Evolutionary conservation across 345 rosid genomes (phyloP).

Genomic region (Bretschneidera sinensis): DNA sequence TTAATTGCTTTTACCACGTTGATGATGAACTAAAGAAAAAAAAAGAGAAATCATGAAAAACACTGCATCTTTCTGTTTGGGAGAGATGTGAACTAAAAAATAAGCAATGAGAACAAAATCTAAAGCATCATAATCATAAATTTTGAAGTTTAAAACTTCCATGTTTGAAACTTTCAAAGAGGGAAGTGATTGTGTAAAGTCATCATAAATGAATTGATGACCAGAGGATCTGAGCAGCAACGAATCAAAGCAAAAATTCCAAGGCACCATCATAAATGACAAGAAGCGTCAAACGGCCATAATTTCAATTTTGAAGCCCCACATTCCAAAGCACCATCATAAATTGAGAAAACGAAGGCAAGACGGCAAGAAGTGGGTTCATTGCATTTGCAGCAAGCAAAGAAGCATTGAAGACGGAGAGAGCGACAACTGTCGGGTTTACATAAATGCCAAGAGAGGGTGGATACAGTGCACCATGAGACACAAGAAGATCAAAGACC

Average conservation of each 20-base stretch:
- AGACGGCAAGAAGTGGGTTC: too few relatives aligned
- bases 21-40: too few relatives aligned
- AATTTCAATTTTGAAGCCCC: too few relatives aligned
- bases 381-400: constrained; percentile 13
- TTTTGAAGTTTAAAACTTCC: neutral
- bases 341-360: too few relatives aligned
- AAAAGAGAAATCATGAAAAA: too few relatives aligned
- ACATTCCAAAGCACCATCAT: too few relatives aligned
- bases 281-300: constrained; percentile 2
- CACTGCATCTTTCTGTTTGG: too few relatives aligned
- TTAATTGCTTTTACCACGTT: too few relatives aligned
- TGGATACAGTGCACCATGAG: constrained; percentile 19
- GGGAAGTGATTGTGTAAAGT: constrained; percentile 1
- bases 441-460: constrained; percentile 3
- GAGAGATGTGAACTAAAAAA: too few relatives aligned
- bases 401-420: constrained; percentile 18
- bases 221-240: constrained; percentile 6
- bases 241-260: constrained; percentile 14
- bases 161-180: too few relatives aligned
- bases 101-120: neutral
- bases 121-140: constrained; percentile 2
- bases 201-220: constrained; percentile 13
- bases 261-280: constrained; percentile 12
- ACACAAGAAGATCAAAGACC: constrained; percentile 5
- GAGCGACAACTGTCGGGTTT: constrained; percentile 20